These are phyloP conservation scores for Colletotrichum spinosum DNA, from an alignment of 2,329 filamentous ascomycete species.

Conservation along the genomic window DNA sequence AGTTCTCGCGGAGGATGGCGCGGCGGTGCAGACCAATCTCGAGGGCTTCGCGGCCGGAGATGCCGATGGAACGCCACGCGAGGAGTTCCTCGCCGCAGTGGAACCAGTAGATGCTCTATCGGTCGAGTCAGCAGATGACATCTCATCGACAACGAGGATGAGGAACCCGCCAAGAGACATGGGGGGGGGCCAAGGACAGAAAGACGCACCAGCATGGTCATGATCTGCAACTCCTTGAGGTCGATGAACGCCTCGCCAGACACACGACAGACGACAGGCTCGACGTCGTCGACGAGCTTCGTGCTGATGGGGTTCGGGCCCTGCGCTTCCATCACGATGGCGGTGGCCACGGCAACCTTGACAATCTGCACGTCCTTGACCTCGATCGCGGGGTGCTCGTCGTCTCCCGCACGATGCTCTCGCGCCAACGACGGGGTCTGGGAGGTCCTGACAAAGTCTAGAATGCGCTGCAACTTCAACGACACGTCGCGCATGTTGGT, in stretches of 20 bases:
- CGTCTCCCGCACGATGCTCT: not conserved
- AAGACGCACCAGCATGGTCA: conserved; percentile 45
- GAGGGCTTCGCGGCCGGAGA: conserved; percentile 58
- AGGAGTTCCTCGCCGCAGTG: conserved; percentile 62
- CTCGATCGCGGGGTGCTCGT: conserved; percentile 14
- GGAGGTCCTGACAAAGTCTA: conserved; percentile 40
- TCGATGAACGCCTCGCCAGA: conserved; percentile 42
- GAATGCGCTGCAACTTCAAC: conserved; percentile 41
- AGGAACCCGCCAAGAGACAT: too few relatives aligned
- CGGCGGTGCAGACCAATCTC: conserved; percentile 62
- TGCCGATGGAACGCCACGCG: conserved; percentile 59
- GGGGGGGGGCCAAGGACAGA: too few relatives aligned
- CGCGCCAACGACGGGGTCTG: not conserved
- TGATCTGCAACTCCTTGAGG: conserved; percentile 48
- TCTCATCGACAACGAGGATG: too few relatives aligned
- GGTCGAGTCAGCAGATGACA: not conserved
- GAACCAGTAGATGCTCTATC: conserved; percentile 55
- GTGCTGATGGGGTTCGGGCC: conserved; percentile 45
- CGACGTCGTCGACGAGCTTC: conserved; percentile 45
- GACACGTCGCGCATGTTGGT: conserved; percentile 45
- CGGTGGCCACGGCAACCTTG: conserved; percentile 49
- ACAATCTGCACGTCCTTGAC: conserved; percentile 48
- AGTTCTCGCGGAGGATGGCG: conserved; percentile 54
- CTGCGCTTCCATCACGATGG: conserved; percentile 47
- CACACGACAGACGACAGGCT: conserved; percentile 44